Evolutionary conservation across 73 alveolate species (phyloP), one percentile per base, ranked within the genome.

Genomic region (Urostyla sp.): DNA sequence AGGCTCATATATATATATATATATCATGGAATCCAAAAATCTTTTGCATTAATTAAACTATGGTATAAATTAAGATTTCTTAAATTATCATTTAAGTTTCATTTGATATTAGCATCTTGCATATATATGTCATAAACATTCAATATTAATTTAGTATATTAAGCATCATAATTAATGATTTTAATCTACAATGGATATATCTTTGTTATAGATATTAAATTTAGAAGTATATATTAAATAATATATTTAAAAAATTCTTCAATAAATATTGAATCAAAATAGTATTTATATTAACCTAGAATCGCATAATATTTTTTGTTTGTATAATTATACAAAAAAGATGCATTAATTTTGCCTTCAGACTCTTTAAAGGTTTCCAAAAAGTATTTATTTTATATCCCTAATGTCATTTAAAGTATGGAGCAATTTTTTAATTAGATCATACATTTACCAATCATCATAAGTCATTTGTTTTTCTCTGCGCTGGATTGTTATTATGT

Each of bases 51-150:
- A n/a, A 35, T 10, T 55, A 49, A 7, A 75, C 79, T 0, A 86
- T 18, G 61, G 67, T 86, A 13, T 59, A 69, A 3, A 86, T 67
- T 10, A 86, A 59, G 49, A 57, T 54, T 16, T 86, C 94, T 45
- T 77, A 69, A 3, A 86, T 46, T 24, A 78, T 0, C 18, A 30
- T 63, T 16, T 63, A 34, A 34, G 94, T 49, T 35, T 86, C 90
- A 0, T 18, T 11, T 0, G 87, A 15, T 27, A 78, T 66, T 73
- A 49, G 34, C 75, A 67, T 53, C n/a, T n/a, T n/a, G 38, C 80
- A 60, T 52, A 61, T 86, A 13, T 69, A 67, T 11, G 80, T 35
- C 72, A 86, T 55, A 63, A 86, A 86, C 45, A 77, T 20, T 66
- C 50, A 86, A 46, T 0, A 86, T 34, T 20, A 86, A 28, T 37